These are phyloP conservation scores for Cercophora sp. DNA, from an alignment of 495 filamentous ascomycete genomes.

Conservation along the genomic window DNA sequence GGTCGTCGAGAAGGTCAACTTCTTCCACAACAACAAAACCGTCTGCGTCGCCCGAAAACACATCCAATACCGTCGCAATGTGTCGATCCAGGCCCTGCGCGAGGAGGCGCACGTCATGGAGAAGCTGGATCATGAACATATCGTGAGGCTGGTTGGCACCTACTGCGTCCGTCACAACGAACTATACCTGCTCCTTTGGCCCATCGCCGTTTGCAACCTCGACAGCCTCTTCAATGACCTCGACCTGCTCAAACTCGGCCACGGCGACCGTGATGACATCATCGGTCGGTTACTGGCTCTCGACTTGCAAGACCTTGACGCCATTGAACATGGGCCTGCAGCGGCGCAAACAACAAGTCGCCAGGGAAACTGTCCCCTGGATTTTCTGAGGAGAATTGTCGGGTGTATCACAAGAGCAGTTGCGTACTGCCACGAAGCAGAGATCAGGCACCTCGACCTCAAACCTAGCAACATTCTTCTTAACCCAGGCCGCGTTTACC, in stretches of 20 bases:
- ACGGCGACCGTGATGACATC: conserved; percentile 31
- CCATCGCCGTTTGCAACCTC: conserved; percentile 40
- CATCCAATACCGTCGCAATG: conserved; percentile 20
- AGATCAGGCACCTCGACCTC: conserved; percentile 40
- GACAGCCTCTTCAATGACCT: conserved; percentile 36
- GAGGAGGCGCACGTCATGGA: conserved; percentile 44
- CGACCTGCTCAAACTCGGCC: conserved; percentile 25
- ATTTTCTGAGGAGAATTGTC: conserved; percentile 30
- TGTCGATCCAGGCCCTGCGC: conserved; percentile 28
- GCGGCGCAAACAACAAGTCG: not conserved
- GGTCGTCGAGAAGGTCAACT: conserved; percentile 34
- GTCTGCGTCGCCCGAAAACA: conserved; percentile 34
- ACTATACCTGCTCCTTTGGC: conserved; percentile 40
- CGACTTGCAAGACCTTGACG: conserved; percentile 27
- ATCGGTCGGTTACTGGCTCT: conserved; percentile 25
- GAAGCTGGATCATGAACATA: conserved; percentile 38
- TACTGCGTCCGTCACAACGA: conserved; percentile 30
- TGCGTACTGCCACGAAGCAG: conserved; percentile 35
- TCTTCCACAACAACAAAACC: conserved; percentile 24
- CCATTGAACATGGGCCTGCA: conserved; percentile 12
- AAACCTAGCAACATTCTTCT: conserved; percentile 43
- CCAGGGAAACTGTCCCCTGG: conserved; percentile 23
- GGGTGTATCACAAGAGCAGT: conserved; percentile 40
- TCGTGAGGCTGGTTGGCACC: conserved; percentile 40
- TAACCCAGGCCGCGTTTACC: conserved; percentile 32